These are phyloP conservation scores for Trichoderma sp. DNA, from an alignment of 2,329 filamentous ascomycete species.

Conservation along the genomic window DNA sequence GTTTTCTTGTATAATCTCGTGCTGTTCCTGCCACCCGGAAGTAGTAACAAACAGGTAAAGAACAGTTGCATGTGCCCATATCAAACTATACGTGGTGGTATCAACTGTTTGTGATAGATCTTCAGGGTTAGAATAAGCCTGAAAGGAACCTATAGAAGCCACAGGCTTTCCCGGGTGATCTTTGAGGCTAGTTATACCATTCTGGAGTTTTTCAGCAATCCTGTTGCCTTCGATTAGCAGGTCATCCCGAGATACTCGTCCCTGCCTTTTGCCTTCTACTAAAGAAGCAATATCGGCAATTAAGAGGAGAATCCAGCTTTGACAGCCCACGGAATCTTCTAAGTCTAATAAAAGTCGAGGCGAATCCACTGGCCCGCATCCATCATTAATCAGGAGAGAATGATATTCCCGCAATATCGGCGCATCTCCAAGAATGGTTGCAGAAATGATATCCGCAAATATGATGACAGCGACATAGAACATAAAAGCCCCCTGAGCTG, in stretches of 20 bases:
- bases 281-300: neutral
- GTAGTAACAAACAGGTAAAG: neutral
- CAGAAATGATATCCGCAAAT: conserved; percentile 23
- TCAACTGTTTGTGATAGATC: neutral
- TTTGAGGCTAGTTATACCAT: neutral
- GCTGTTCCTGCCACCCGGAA: neutral
- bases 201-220: neutral
- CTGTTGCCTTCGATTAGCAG: neutral
- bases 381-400: neutral
- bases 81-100: neutral
- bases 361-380: neutral
- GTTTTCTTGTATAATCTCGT: neutral
- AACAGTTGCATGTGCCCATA: neutral
- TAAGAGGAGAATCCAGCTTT: neutral
- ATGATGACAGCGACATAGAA: conserved; percentile 37
- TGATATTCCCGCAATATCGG: neutral
- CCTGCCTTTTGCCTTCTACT: neutral
- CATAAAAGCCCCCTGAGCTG: conserved; percentile 36
- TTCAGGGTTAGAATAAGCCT: neutral
- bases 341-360: neutral
- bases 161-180: neutral
- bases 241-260: neutral
- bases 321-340: neutral
- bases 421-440: neutral
- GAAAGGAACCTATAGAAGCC: neutral